phyloP scores from a whole-genome alignment of 305 asterid species.

The Fraxinus greggii region DNA sequence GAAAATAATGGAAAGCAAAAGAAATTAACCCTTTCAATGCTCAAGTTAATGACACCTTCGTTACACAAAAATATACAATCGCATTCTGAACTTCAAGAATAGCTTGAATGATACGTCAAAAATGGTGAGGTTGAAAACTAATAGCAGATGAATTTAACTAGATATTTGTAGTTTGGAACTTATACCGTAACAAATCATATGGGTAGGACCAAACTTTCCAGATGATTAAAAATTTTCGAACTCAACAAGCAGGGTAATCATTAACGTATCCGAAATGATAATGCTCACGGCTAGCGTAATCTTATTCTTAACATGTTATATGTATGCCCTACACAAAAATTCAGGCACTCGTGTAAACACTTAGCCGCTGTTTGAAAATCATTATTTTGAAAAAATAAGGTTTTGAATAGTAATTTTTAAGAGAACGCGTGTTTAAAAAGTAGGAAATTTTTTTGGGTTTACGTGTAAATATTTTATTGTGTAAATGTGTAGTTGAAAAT shows the following conservation, averaged over 20 bases:
- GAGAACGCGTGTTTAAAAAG: too few relatives aligned
- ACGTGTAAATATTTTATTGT: too few relatives aligned
- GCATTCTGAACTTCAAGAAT: background rate
- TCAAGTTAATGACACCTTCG: background rate
- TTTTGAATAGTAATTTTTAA: too few relatives aligned
- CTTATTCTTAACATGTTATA: background rate
- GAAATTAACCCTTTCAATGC: background rate
- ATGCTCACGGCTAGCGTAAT: background rate
- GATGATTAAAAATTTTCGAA: background rate
- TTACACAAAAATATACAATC: background rate
- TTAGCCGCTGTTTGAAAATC: too few relatives aligned
- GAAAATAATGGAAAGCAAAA: background rate
- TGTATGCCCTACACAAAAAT: background rate
- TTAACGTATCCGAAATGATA: background rate
- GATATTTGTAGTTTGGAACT: background rate
- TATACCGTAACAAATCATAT: background rate
- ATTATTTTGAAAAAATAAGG: too few relatives aligned
- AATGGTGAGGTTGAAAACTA: background rate
- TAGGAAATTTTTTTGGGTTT: too few relatives aligned
- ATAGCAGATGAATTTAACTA: background rate
- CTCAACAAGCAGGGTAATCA: slow-evolving; percentile 2
- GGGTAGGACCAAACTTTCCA: background rate
- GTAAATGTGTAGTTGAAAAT: too few relatives aligned
- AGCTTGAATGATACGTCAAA: background rate
- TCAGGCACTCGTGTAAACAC: background rate